Conservation (phyloP, 2,329 filamentous ascomycete genomes). For the Ophiostoma quercus region DNA sequence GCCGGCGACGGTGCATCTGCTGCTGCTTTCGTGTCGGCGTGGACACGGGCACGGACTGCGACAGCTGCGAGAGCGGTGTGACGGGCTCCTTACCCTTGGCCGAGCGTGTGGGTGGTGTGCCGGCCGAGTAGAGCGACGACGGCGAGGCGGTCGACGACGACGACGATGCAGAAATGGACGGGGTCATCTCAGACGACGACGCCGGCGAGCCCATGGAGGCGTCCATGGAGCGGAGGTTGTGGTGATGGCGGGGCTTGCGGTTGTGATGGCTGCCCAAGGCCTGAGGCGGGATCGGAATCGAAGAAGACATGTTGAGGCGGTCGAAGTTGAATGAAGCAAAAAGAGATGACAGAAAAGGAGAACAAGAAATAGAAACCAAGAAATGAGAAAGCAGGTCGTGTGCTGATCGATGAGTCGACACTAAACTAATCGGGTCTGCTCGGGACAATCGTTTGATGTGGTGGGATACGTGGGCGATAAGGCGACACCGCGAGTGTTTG, state of each 20-base stretch:
- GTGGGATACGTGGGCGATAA: background rate
- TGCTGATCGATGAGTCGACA: slow-evolving; percentile 5
- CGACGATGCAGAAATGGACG: slow-evolving; percentile 37
- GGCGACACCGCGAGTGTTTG: background rate
- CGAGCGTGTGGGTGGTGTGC: slow-evolving; percentile 49
- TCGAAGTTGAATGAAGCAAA: background rate
- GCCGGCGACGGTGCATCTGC: slow-evolving; percentile 51
- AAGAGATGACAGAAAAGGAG: background rate
- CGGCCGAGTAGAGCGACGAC: slow-evolving; percentile 45
- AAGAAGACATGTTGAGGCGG: slow-evolving; percentile 53
- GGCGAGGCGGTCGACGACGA: slow-evolving; percentile 34
- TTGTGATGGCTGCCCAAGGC: slow-evolving; percentile 24
- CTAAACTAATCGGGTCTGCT: slow-evolving; percentile 15
- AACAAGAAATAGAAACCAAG: background rate
- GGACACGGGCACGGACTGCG: slow-evolving; percentile 37
- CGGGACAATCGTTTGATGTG: background rate
- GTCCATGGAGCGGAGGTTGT: slow-evolving; percentile 24
- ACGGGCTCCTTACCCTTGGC: slow-evolving; percentile 44
- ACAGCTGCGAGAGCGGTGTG: slow-evolving; percentile 25
- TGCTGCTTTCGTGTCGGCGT: slow-evolving; percentile 38
- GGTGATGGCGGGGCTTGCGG: slow-evolving; percentile 23
- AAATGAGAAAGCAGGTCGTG: background rate
- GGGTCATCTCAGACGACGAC: slow-evolving; percentile 21
- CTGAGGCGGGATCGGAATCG: slow-evolving; percentile 60
- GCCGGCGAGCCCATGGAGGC: slow-evolving; percentile 20